phyloP scores from a whole-genome alignment of 192 early-diverging fungal species.

The Coemansia sp. region DNA sequence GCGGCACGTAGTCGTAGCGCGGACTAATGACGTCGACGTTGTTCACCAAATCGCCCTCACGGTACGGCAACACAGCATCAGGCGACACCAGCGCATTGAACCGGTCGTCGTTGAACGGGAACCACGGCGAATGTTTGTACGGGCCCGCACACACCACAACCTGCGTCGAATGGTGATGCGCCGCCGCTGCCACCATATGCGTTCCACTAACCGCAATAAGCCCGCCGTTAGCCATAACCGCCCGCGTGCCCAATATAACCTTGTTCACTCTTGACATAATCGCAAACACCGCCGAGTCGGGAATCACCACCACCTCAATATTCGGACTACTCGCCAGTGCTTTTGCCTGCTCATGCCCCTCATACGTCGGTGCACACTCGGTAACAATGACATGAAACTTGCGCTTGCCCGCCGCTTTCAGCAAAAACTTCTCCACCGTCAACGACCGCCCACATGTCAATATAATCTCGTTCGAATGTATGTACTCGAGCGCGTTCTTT shows the following conservation, averaged over 20 bases:
- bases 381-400: slow-evolving; percentile 95
- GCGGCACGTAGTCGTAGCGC: slow-evolving; percentile 88
- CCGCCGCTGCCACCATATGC: slow-evolving; percentile 82
- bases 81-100: slow-evolving; percentile 80
- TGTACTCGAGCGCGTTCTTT: slow-evolving; percentile 83
- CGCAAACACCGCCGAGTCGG: slow-evolving; percentile 92
- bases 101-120: slow-evolving; percentile 84
- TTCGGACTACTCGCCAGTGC: slow-evolving; percentile 65
- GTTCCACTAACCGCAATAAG: slow-evolving; percentile 80
- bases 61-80: slow-evolving; percentile 77
- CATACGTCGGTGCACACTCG: slow-evolving; percentile 86
- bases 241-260: slow-evolving; percentile 89
- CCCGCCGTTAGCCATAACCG: slow-evolving; percentile 92
- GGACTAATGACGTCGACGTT: slow-evolving; percentile 83
- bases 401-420: slow-evolving; percentile 77
- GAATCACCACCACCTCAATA: slow-evolving; percentile 89
- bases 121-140: slow-evolving; percentile 85
- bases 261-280: slow-evolving; percentile 98
- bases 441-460: slow-evolving; percentile 88
- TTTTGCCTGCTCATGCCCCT: slow-evolving; percentile 83
- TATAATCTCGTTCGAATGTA: slow-evolving; percentile 95
- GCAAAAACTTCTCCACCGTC: slow-evolving; percentile 83
- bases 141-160: slow-evolving; percentile 90
- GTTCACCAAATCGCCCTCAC: slow-evolving; percentile 77
- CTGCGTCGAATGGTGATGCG: slow-evolving; percentile 89